Evolutionary conservation across 805 yeast genomes (phyloP).

Genomic region (Saturnispora besseyi): DNA sequence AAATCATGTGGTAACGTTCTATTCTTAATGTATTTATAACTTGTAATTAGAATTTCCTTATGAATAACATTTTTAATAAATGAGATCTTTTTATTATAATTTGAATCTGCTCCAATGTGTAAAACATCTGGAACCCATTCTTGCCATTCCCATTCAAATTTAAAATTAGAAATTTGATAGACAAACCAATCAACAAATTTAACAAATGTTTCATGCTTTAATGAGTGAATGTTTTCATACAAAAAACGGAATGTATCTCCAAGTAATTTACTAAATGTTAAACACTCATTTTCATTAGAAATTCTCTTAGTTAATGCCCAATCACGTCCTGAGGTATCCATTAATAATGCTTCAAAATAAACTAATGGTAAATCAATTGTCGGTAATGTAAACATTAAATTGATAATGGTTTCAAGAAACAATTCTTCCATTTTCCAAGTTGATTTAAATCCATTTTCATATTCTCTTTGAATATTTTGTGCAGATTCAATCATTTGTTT

Average conservation of each 20-base stretch:
- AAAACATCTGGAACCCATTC: slow-evolving; percentile 71
- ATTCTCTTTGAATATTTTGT: slow-evolving; percentile 32
- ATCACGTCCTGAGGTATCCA: slow-evolving; percentile 79
- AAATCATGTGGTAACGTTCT: slow-evolving; percentile 62
- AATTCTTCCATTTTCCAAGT: slow-evolving; percentile 91
- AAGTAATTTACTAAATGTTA: slow-evolving; percentile 82
- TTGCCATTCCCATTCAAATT: slow-evolving; percentile 95
- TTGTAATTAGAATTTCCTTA: slow-evolving; percentile 80
- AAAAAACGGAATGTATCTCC: slow-evolving; percentile 86
- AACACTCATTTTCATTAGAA: slow-evolving; percentile 20
- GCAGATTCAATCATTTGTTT: slow-evolving; percentile 24
- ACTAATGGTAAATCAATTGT: slow-evolving; percentile 54
- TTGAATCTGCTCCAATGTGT: slow-evolving; percentile 32
- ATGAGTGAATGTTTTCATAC: slow-evolving; percentile 52
- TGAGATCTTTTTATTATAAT: slow-evolving; percentile 62
- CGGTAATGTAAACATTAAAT: slow-evolving; percentile 72
- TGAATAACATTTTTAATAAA: slow-evolving; percentile 72
- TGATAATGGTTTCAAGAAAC: slow-evolving; percentile 72
- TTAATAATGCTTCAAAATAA: slow-evolving; percentile 76
- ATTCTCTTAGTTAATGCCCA: slow-evolving; percentile 36
- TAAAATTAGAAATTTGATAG: slow-evolving; percentile 86
- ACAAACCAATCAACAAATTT: slow-evolving; percentile 86
- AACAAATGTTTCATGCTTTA: slow-evolving; percentile 69
- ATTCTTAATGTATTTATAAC: slow-evolving; percentile 51
- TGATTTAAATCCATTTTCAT: slow-evolving; percentile 34